Conservation (phyloP, 1,139 yeast genomes). For the Suhomyces anneliseae region DNA sequence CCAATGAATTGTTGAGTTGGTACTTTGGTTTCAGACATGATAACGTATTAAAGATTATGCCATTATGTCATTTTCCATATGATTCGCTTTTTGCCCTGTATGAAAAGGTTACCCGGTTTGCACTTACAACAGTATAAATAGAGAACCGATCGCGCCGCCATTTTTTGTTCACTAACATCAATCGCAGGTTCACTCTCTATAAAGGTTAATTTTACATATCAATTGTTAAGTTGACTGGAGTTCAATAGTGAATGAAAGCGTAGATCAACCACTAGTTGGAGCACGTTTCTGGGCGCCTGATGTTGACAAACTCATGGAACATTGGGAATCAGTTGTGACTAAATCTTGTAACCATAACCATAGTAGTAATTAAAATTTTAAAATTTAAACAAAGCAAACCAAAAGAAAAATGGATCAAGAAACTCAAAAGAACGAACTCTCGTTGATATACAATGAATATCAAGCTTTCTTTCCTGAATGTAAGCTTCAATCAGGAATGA, state of each 20-base stretch:
- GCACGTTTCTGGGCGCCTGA: constrained; percentile 64
- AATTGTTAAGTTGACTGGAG: constrained; percentile 20
- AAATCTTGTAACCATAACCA: constrained; percentile 22
- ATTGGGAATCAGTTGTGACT: constrained; percentile 60
- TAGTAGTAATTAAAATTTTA: background rate
- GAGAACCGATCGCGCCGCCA: background rate
- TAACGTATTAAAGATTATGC: background rate
- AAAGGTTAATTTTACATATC: constrained; percentile 22
- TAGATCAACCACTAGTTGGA: constrained; percentile 38
- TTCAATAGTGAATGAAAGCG: constrained; percentile 35
- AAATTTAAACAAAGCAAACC: background rate
- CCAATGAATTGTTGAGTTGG: constrained; percentile 36
- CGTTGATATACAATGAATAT: constrained; percentile 29
- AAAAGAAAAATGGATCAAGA: constrained; percentile 12
- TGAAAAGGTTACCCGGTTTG: constrained; percentile 10
- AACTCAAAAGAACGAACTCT: constrained; percentile 25
- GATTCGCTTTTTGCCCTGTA: background rate
- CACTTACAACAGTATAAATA: background rate
- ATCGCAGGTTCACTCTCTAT: constrained; percentile 47
- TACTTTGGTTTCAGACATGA: constrained; percentile 1
- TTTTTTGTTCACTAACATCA: constrained; percentile 35
- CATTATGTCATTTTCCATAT: background rate
- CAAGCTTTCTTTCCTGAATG: constrained; percentile 25
- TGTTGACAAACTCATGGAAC: constrained; percentile 49
- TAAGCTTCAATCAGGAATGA: constrained; percentile 13